These are phyloP conservation scores for Dillenia suffruticosa DNA, from an alignment of 164 flowering plant genomes.

Conservation along the genomic window DNA sequence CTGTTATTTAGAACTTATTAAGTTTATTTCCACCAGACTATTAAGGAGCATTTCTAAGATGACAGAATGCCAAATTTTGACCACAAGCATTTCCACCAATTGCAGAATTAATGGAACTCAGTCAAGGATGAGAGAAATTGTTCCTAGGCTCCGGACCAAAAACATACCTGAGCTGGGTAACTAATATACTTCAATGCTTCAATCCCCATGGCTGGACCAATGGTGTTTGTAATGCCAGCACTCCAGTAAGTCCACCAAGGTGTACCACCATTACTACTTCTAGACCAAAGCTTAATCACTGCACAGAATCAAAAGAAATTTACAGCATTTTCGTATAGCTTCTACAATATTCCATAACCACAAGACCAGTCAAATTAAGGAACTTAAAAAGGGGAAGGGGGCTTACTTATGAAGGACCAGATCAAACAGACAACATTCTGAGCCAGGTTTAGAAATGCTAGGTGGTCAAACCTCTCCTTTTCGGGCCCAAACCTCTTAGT, in stretches of 20 bases:
- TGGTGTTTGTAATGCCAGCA: slow-evolving; percentile 93
- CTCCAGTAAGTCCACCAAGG: slow-evolving; percentile 99
- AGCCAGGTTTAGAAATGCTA: slow-evolving; percentile 86
- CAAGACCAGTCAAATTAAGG: background rate
- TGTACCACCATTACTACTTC: slow-evolving; percentile 64
- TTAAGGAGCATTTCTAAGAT: no score
- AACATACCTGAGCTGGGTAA: slow-evolving; percentile 91
- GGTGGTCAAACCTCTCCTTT: slow-evolving; percentile 85
- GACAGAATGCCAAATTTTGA: no score
- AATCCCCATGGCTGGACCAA: slow-evolving; percentile 99
- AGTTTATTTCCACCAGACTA: no score
- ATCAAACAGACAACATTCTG: slow-evolving; percentile 89
- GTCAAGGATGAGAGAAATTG: no score
- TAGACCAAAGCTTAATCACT: slow-evolving; percentile 90
- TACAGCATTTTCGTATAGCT: background rate
- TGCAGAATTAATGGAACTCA: no score
- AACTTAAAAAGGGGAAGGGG: background rate
- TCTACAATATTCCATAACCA: background rate
- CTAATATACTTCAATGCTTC: slow-evolving; percentile 97
- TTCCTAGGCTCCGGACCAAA: background rate
- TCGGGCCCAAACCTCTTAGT: slow-evolving; percentile 91
- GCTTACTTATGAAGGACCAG: slow-evolving; percentile 96
- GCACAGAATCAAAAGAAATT: slow-evolving; percentile 8
- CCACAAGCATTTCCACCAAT: no score
- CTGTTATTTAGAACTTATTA: no score